Base-by-base conservation (phyloP, 192 early-diverging fungal genomes). In the Gamsiella multidivaricata region DNA sequence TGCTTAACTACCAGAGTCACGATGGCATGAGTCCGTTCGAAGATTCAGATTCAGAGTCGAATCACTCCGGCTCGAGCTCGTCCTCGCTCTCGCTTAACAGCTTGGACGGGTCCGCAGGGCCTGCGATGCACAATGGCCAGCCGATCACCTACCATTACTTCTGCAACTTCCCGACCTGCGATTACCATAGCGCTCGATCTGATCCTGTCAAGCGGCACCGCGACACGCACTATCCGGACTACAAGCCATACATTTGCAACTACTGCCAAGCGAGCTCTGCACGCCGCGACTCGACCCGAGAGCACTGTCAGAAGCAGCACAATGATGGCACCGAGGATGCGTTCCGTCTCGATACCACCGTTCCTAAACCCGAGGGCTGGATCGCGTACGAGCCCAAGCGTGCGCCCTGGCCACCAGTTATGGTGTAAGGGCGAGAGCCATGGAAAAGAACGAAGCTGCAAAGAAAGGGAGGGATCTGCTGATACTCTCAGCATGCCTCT, bases 161-260 rank as follows among this genome's bases (percentile, higher is more conserved):
- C 11, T 78, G 74, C 54, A 78, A 78, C 54, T 64, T 78, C 29
- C 74, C 74, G 2, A 78, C 74, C 5, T 78, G 74, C 41, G 74
- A 69, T 37, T 78, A 78, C 31, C 74, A 78, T 33, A 69, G 65
- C n/a, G 74, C 66, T 7, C 58, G 74, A 2, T 78, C 74, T 3
- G 74, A 78, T 25, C 74, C 74, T 20, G 74, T 78, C 46, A 78
- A 78, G 58, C 58, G 74, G 17, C 74, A 78, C 39, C 54, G 74
- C 18, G 74, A 78, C 25, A 78, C 74, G 2, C 74, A 78, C 22
- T 78, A 69, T 41, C 74, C 74, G 0, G 74, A 78, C 49, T 78
- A 78, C 65, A 78, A 78, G 54, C 74, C 74, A 9, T 78, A 69
- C 54, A 78, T 78, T 41, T 78, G 74, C 61, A 78, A 78, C 61